Percentiles rank a stretch among this genome's conserved stretches.
phyloP scores from a whole-genome alignment of 352 stramenopile species.

The Peronospora belbahrii region DNA sequence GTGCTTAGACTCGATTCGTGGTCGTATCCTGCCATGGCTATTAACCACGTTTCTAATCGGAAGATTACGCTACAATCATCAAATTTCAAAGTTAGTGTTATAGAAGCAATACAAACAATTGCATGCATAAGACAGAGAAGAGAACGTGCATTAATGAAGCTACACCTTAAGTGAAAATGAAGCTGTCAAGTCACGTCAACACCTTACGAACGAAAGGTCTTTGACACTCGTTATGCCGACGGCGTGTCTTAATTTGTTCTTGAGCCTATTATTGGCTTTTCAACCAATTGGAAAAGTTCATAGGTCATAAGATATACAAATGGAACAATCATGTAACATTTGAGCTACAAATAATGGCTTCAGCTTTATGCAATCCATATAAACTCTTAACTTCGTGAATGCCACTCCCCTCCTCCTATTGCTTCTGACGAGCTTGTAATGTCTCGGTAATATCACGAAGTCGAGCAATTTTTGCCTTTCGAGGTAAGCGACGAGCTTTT shows the following conservation, averaged over 20 bases:
- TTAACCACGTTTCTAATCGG: constrained; percentile 28
- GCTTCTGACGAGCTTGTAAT: constrained; percentile 25
- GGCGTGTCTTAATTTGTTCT: constrained; percentile 11
- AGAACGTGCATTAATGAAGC: neutral
- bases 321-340: too few relatives aligned
- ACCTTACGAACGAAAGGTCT: constrained; percentile 9
- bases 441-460: constrained; percentile 28
- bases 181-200: neutral
- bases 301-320: neutral
- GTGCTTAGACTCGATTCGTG: constrained; percentile 30
- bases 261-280: constrained; percentile 5
- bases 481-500: constrained; percentile 10
- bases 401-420: constrained; percentile 10
- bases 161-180: constrained; percentile 10
- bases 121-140: neutral
- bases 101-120: constrained; percentile 4
- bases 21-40: constrained; percentile 34
- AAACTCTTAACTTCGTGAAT: too few relatives aligned
- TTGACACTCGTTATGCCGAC: constrained; percentile 9
- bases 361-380: too few relatives aligned
- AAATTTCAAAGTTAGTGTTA: constrained; percentile 1
- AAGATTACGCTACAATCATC: neutral
- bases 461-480: constrained; percentile 11
- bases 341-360: too few relatives aligned
- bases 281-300: neutral